Conservation (phyloP, 129 eudicot genomes). For the Apium graveolens region DNA sequence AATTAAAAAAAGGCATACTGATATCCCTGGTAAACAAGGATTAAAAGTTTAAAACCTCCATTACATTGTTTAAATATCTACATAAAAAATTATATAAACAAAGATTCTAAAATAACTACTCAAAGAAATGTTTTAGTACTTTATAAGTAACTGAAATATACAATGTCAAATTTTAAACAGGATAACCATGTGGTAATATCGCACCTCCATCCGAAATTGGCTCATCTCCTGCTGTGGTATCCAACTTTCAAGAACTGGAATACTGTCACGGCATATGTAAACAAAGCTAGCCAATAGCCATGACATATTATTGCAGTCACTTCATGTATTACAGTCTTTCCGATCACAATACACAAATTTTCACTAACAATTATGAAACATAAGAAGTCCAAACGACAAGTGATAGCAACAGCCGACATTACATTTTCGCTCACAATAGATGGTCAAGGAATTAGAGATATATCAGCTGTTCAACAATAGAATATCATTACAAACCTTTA, state of each 20-base stretch:
- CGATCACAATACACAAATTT: background rate
- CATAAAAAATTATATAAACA: too few relatives aligned
- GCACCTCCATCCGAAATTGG: too few relatives aligned
- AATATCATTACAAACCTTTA: conserved; percentile 20
- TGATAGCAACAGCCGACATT: background rate
- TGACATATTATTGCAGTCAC: too few relatives aligned
- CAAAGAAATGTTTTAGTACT: too few relatives aligned
- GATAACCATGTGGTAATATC: too few relatives aligned
- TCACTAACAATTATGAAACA: background rate
- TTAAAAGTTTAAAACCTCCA: too few relatives aligned
- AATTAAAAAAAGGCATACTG: too few relatives aligned
- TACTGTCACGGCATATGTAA: background rate
- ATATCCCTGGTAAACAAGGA: too few relatives aligned
- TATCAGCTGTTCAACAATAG: background rate
- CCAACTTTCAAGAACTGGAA: background rate
- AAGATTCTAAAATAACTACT: too few relatives aligned
- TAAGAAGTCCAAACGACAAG: background rate
- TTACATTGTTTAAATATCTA: too few relatives aligned
- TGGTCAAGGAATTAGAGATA: background rate
- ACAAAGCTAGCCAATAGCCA: background rate
- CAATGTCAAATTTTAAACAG: too few relatives aligned
- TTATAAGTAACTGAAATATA: too few relatives aligned
- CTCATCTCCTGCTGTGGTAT: background rate
- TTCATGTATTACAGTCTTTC: background rate
- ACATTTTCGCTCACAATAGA: background rate